Evolutionary conservation across 2,329 filamentous ascomycete species (phyloP), one percentile per base, ranked within the genome.

Genomic region (Penicillium sp.): DNA sequence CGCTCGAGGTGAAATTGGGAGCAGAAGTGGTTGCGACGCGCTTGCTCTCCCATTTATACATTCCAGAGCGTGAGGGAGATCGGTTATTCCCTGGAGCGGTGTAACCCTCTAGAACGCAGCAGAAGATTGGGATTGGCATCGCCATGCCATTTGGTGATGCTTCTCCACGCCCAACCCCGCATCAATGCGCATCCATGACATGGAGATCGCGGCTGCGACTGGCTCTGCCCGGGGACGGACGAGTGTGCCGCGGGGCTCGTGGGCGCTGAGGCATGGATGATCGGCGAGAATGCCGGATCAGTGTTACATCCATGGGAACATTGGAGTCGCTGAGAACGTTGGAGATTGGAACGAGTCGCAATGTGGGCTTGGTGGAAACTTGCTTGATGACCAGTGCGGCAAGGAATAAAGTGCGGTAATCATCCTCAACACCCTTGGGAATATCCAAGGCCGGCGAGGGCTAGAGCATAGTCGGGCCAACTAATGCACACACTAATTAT

Each of bases 41-140:
- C 20, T 27, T 26, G n/a, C 19, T 32, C 13, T 17, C 15, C 11
- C n/a, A 21, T 41, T 43, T 43, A 43, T 43, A 36, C 41, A 43
- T 43, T 43, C 41, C 35, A 23, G 13, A 18, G 27, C 30, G 31
- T 11, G 21, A 10, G 18, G 29, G 10, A 20, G 28, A 25, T 17
- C 25, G 34, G 23, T 31, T 17, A 21, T 19, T 20, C 13, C 26
- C 11, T 13, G 32, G 20, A 18, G 15, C 19, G 11, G 29, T 39
- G 36, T 27, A 28, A 39, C 23, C 6, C 16, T 25, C 21, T 31
- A 11, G 19, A n/a, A n/a, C n/a, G n/a, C n/a, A n/a, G n/a, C n/a
- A n/a, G n/a, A n/a, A 29, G 26, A 11, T 7, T 4, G 15, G 13
- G 19, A 27, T 26, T 25, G n/a, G 26, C 11, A 23, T 13, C 14